Conservation (phyloP, 495 filamentous ascomycete genomes). For the Cercophora scortea region DNA sequence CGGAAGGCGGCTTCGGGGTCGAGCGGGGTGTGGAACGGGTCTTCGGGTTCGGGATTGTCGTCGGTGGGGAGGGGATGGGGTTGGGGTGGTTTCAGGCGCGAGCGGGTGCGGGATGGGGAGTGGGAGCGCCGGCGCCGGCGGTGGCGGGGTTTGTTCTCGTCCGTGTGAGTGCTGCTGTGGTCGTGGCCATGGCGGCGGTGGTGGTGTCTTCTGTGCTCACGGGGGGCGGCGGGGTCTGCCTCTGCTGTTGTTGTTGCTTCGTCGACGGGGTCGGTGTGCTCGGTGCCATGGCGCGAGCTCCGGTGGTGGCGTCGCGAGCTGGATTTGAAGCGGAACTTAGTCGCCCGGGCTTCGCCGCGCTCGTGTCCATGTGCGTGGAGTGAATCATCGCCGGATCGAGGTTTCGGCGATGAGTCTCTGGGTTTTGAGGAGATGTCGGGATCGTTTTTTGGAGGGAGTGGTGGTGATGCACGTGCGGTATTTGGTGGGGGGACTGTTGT, state of each 20-base stretch:
- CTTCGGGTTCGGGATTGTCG: conserved; percentile 10
- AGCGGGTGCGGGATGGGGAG: background rate
- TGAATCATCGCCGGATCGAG: no score
- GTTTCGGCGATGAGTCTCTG: no score
- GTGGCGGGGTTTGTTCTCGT: background rate
- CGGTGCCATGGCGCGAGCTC: background rate
- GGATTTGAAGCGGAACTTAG: background rate
- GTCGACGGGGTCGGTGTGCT: background rate
- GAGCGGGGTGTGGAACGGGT: conserved; percentile 45
- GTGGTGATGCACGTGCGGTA: no score
- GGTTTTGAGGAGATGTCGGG: no score
- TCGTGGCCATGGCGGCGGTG: background rate
- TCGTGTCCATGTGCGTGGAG: no score
- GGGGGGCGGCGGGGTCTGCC: no score
- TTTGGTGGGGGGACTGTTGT: no score
- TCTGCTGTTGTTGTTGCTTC: no score
- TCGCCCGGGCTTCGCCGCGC: background rate
- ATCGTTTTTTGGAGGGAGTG: no score
- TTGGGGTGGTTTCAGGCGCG: background rate
- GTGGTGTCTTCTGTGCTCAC: background rate
- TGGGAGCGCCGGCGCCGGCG: background rate
- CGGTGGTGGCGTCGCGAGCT: background rate
- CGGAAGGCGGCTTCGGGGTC: conserved; percentile 71
- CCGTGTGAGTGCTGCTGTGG: background rate
- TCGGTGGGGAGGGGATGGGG: background rate